A percentile compares a stretch with the other conserved stretches of the same genome.
These are phyloP conservation scores for Saccharomycopsis babjevae DNA, from an alignment of 805 yeast genomes.

Conservation along the genomic window DNA sequence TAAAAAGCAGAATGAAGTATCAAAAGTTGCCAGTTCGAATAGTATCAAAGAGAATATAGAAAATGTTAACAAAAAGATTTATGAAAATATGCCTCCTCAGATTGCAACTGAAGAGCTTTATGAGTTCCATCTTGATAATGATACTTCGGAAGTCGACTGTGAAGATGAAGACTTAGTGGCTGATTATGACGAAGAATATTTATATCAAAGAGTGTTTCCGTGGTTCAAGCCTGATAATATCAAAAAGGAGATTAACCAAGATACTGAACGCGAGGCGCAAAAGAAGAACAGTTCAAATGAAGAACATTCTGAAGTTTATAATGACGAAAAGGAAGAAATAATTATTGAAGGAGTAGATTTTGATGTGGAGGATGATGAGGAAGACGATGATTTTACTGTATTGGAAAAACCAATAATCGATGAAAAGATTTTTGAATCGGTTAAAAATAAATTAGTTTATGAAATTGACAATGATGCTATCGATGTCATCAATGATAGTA, in stretches of 20 bases:
- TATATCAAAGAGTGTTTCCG: slow-evolving; percentile 15
- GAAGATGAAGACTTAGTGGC: slow-evolving; percentile 6
- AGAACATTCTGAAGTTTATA: not conserved
- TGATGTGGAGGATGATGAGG: slow-evolving; percentile 10
- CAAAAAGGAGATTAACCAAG: not conserved
- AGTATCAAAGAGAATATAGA: not conserved
- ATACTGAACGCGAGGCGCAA: not conserved
- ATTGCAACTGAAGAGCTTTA: slow-evolving; percentile 15
- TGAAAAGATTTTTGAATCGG: slow-evolving; percentile 7
- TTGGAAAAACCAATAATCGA: slow-evolving; percentile 14
- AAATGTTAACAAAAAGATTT: not conserved
- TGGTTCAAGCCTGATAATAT: slow-evolving; percentile 10
- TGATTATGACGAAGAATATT: slow-evolving; percentile 13
- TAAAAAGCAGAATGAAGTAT: not conserved
- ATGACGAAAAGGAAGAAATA: not conserved
- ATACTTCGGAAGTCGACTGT: slow-evolving; percentile 1
- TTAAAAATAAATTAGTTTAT: slow-evolving; percentile 6
- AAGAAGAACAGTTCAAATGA: not conserved
- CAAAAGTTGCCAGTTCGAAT: not conserved
- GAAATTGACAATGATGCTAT: slow-evolving; percentile 1
- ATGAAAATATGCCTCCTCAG: not conserved
- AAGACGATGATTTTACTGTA: not conserved
- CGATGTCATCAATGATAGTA: not conserved
- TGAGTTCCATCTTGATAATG: slow-evolving; percentile 8
- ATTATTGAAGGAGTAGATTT: slow-evolving; percentile 5